Percentiles rank a stretch among this genome's conserved stretches.
phyloP scores from a whole-genome alignment of 2,329 filamentous ascomycete genomes.

The Xylaria sp. region DNA sequence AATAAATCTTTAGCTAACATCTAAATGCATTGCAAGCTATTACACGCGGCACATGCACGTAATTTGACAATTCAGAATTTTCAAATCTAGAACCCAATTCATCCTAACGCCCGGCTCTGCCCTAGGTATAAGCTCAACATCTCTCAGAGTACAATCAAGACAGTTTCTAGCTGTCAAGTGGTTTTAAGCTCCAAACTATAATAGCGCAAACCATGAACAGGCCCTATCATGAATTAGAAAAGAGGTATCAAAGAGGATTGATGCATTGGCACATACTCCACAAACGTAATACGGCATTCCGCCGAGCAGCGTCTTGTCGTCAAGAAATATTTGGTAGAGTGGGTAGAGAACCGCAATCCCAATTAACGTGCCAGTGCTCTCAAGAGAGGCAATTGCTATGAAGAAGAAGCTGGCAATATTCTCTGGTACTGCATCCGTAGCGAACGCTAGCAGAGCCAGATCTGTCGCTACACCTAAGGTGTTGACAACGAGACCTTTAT shows the following conservation, averaged over 20 bases:
- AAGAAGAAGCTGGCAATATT: slow-evolving; percentile 7
- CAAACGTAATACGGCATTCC: slow-evolving; percentile 19
- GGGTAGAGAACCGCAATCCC: slow-evolving; percentile 14
- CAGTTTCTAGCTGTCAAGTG: background rate
- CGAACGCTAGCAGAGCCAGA: slow-evolving; percentile 13
- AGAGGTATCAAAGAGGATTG: too few relatives aligned
- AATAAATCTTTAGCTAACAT: background rate
- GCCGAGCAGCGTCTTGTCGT: slow-evolving; percentile 2
- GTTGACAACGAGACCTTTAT: slow-evolving; percentile 14
- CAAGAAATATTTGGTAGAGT: slow-evolving; percentile 8
- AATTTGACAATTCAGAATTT: background rate
- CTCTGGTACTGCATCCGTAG: background rate
- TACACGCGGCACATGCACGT: background rate
- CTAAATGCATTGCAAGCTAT: background rate
- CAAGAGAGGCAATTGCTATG: slow-evolving; percentile 7
- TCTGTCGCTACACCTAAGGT: slow-evolving; percentile 17
- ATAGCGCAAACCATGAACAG: background rate
- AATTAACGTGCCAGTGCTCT: slow-evolving; percentile 11
- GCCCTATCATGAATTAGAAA: background rate
- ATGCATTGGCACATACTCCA: slow-evolving; percentile 5
- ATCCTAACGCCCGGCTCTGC: background rate
- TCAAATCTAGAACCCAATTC: background rate
- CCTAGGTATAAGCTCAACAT: background rate
- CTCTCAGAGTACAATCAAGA: background rate
- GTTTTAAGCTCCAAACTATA: background rate